Base-by-base conservation (phyloP, 305 asterid species). In the Fraxinus floribunda region DNA sequence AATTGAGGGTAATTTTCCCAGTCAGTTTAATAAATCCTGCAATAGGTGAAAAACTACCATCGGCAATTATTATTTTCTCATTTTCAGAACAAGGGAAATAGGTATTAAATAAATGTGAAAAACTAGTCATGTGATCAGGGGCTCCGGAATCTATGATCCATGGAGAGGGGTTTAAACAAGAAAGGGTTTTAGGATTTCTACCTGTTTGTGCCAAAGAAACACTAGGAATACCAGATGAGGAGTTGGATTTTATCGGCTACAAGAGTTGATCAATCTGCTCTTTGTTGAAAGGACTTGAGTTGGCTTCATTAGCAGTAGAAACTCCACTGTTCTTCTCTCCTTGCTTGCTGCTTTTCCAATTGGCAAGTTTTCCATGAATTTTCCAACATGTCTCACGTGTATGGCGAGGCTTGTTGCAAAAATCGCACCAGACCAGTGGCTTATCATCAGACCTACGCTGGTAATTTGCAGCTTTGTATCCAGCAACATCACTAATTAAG, bases 71-170 rank as follows among this genome's bases (percentile, higher is more conserved):
- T 11, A 81, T 7, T 75, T 81, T 75, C 13, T 55, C 39, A 81
- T 0, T 1, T 20, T 26, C 41, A 38, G 22, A 75, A 22, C 66
- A 39, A 0, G 39, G 64, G 5, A 16, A 36, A 11, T 11, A 36
- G 41, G 9, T 36, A 36, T 36, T 7, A 9, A 38, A 38, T 38
- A 38, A 38, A 38, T 38, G 44, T 38, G 57, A 72, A 38, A 41
- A n/a, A n/a, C 44, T 80, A 0, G 73, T 80, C 73, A 80, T 49
- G 73, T 71, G 73, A 80, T 29, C 70, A 26, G 64, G 44, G 32
- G 38, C 79, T 16, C 77, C 60, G 0, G 41, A 80, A 80, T 80
- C 39, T 5, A 80, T 73, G 29, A 80, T 80, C 79, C 30, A 73
- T 4, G 57, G 41, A 30, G 71, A 1, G 10, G 64, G 10, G n/a